phyloP scores from a whole-genome alignment of 805 yeast species.

The Saccharomycopsis capsularis region DNA sequence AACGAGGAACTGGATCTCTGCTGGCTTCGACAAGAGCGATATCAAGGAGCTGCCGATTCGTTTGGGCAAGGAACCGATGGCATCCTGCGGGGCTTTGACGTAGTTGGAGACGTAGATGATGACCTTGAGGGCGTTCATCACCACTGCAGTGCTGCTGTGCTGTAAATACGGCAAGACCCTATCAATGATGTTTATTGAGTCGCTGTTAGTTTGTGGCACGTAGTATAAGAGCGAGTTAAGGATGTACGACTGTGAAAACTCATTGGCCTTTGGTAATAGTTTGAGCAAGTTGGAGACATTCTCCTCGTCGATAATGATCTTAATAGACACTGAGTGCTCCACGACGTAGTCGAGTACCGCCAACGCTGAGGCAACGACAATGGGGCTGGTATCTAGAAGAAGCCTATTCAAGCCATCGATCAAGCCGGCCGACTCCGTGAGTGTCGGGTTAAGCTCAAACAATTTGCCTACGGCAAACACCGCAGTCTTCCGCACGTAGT shows the following conservation, averaged over 20 bases:
- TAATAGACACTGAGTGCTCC: constrained; percentile 42
- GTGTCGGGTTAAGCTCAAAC: constrained; percentile 46
- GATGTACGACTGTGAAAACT: constrained; percentile 71
- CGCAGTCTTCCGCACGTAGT: constrained; percentile 62
- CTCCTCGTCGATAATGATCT: constrained; percentile 44
- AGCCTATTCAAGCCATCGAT: constrained; percentile 44
- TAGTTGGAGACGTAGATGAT: constrained; percentile 70
- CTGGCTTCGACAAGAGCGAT: constrained; percentile 62
- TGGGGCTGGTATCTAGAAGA: constrained; percentile 49
- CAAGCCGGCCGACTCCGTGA: constrained; percentile 38
- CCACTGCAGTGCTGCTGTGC: constrained; percentile 77
- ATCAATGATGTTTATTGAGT: constrained; percentile 61
- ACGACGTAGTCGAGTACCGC: constrained; percentile 61
- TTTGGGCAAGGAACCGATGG: constrained; percentile 47
- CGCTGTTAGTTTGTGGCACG: constrained; percentile 63
- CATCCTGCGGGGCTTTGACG: constrained; percentile 46
- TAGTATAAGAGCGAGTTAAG: constrained; percentile 57
- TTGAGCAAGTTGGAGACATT: constrained; percentile 40
- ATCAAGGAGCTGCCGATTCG: constrained; percentile 63
- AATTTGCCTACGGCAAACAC: constrained; percentile 62
- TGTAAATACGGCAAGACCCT: constrained; percentile 62
- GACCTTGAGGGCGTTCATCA: constrained; percentile 65
- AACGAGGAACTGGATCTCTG: constrained; percentile 79
- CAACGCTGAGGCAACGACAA: constrained; percentile 65
- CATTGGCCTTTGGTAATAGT: constrained; percentile 32